A percentile compares a stretch with the other conserved stretches of the same genome.
These are phyloP conservation scores for Paracoccidioides brasiliensis DNA, from an alignment of 2,329 filamentous ascomycete genomes.

Conservation along the genomic window DNA sequence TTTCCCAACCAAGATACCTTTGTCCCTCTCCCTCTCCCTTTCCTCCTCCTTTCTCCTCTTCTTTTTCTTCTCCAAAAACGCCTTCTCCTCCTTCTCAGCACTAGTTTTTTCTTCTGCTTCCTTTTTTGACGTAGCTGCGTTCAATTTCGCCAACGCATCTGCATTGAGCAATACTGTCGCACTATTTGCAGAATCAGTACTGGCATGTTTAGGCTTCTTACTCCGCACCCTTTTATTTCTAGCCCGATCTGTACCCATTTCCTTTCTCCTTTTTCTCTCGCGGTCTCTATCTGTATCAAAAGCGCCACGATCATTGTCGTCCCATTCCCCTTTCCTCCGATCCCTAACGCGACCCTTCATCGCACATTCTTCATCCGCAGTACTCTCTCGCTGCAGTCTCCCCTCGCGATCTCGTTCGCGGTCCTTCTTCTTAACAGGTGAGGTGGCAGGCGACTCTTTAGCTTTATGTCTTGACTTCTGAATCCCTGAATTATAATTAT, in stretches of 20 bases:
- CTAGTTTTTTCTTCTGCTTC: slow-evolving; percentile 34
- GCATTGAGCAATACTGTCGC: slow-evolving; percentile 32
- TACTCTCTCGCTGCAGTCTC: slow-evolving; percentile 16
- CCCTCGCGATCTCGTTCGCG: slow-evolving; percentile 23
- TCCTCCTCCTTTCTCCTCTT: slow-evolving; percentile 14
- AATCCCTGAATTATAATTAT: slow-evolving; percentile 7
- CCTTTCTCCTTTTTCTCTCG: slow-evolving; percentile 9
- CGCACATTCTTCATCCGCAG: slow-evolving; percentile 20
- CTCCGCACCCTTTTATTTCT: neutral
- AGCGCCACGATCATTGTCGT: slow-evolving; percentile 11
- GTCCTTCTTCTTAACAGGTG: slow-evolving; percentile 24
- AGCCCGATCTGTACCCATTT: slow-evolving; percentile 9
- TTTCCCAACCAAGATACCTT: slow-evolving; percentile 11
- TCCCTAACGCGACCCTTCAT: slow-evolving; percentile 10
- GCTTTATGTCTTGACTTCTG: slow-evolving; percentile 19
- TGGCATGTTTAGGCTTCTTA: slow-evolving; percentile 24
- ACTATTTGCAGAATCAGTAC: slow-evolving; percentile 31
- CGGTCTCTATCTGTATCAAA: slow-evolving; percentile 13
- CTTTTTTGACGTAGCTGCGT: slow-evolving; percentile 47
- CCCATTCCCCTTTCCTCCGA: slow-evolving; percentile 13
- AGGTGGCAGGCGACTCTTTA: slow-evolving; percentile 25
- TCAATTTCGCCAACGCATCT: slow-evolving; percentile 52
- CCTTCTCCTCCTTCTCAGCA: slow-evolving; percentile 20
- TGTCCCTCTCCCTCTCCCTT: slow-evolving; percentile 10
- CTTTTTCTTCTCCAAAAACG: slow-evolving; percentile 21